Percentiles rank a stretch among this genome's conserved stretches.
Evolutionary conservation across 768 basidiomycete species (phyloP).

Genomic region (Leccinum disarticulatum): DNA sequence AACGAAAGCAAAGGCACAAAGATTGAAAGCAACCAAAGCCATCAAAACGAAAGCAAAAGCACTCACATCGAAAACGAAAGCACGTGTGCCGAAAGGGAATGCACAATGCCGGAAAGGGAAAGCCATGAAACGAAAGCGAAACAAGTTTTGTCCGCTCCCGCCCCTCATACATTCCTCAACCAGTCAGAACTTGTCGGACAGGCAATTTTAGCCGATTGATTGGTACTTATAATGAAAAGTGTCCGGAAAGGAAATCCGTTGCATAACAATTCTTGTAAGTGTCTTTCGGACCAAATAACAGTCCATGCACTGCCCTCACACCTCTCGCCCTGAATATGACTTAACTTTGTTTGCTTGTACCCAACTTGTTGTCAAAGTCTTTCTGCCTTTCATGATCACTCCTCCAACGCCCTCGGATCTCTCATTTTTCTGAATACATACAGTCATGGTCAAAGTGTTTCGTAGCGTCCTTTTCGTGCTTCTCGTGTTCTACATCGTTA

Average conservation of each 20-base stretch:
- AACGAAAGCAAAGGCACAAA: too few species aligned
- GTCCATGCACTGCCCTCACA: background rate
- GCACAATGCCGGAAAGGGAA: too few species aligned
- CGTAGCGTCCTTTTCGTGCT: slow-evolving; percentile 10
- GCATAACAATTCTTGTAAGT: background rate
- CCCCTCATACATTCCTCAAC: background rate
- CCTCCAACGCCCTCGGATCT: background rate
- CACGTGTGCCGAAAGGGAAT: too few species aligned
- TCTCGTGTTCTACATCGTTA: slow-evolving; percentile 12
- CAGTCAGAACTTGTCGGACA: background rate
- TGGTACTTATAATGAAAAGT: background rate
- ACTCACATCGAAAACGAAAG: too few species aligned
- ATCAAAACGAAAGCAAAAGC: too few species aligned
- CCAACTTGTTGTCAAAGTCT: background rate
- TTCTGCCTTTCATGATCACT: background rate
- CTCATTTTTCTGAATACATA: background rate
- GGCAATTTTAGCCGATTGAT: too few species aligned
- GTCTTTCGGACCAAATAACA: background rate
- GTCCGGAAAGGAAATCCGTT: background rate
- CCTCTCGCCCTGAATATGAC: background rate
- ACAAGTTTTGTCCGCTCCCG: too few species aligned
- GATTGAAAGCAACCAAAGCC: too few species aligned
- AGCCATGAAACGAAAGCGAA: too few species aligned
- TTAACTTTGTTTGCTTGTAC: background rate
- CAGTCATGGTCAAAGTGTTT: slow-evolving; percentile 4